phyloP scores from a whole-genome alignment of 2,329 filamentous ascomycete species.

The Lachnellula occidentalis region DNA sequence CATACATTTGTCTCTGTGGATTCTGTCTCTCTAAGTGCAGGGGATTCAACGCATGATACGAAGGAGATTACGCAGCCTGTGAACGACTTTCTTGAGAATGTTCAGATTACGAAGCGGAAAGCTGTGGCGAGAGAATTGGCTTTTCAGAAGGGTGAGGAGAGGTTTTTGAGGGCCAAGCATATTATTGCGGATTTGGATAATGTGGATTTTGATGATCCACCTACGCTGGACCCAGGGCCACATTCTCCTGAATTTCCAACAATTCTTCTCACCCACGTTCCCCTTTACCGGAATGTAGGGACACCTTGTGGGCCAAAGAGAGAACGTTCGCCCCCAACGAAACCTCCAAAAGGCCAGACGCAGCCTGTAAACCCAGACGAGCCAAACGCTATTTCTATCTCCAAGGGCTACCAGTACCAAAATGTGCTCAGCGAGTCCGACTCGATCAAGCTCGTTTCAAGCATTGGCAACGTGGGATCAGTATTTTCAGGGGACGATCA shows the following conservation, averaged over 20 bases:
- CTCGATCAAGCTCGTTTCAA: slow-evolving; percentile 68
- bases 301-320: slow-evolving; percentile 84
- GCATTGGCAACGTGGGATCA: slow-evolving; percentile 74
- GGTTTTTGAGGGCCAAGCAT: slow-evolving; percentile 52
- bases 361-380: slow-evolving; percentile 55
- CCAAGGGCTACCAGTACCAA: slow-evolving; percentile 88
- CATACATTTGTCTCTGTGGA: slow-evolving; percentile 94
- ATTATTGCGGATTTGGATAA: slow-evolving; percentile 47
- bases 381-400: slow-evolving; percentile 71
- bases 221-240: slow-evolving; percentile 38
- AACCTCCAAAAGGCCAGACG: slow-evolving; percentile 53
- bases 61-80: slow-evolving; percentile 70
- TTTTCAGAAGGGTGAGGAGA: slow-evolving; percentile 52
- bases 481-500: slow-evolving; percentile 97
- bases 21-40: slow-evolving; percentile 78
- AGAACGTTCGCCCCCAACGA: slow-evolving; percentile 73
- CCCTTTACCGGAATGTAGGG: slow-evolving; percentile 73
- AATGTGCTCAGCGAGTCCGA: slow-evolving; percentile 79
- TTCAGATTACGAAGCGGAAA: slow-evolving; percentile 59
- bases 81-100: slow-evolving; percentile 66
- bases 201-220: slow-evolving; percentile 33
- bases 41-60: slow-evolving; percentile 43
- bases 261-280: slow-evolving; percentile 85
- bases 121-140: slow-evolving; percentile 65
- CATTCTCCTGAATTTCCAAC: slow-evolving; percentile 66